A percentile compares a stretch with the other conserved stretches of the same genome.
Conservation (phyloP, 2,329 filamentous ascomycete species). For the Pseudogymnoascus sp. region DNA sequence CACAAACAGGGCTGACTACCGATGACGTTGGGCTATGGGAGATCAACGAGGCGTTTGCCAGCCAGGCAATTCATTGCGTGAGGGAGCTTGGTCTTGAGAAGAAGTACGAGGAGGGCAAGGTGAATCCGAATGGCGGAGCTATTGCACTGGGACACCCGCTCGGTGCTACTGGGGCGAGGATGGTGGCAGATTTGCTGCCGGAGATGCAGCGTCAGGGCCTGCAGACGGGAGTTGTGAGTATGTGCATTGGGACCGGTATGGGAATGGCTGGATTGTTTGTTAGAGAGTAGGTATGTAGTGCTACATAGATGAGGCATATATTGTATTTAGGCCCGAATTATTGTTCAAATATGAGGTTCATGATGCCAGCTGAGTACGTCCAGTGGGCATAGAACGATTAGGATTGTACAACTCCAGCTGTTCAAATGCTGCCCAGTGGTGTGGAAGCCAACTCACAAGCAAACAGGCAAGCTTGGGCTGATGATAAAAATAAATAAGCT, state of each 20-base stretch:
- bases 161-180: constrained; percentile 77
- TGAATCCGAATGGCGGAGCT: constrained; percentile 88
- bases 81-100: constrained; percentile 59
- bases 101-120: constrained; percentile 55
- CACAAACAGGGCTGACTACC: constrained; percentile 55
- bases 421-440: not conserved
- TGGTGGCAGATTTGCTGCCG: constrained; percentile 59
- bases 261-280: constrained; percentile 64
- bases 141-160: constrained; percentile 92
- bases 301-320: constrained; percentile 3
- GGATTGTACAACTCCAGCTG: not conserved
- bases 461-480: not conserved
- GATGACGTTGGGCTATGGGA: constrained; percentile 80
- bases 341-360: not conserved
- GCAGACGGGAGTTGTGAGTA: constrained; percentile 77
- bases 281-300: constrained; percentile 41
- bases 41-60: constrained; percentile 78
- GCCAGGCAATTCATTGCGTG: constrained; percentile 62
- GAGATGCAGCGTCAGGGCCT: constrained; percentile 59
- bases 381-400: not conserved
- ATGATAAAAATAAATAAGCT: not conserved
- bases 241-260: constrained; percentile 84
- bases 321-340: not conserved
- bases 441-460: not conserved
- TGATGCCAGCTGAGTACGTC: not conserved